Evolutionary conservation across 2,329 filamentous ascomycete species (phyloP).

Genomic region (Moelleriella libera): DNA sequence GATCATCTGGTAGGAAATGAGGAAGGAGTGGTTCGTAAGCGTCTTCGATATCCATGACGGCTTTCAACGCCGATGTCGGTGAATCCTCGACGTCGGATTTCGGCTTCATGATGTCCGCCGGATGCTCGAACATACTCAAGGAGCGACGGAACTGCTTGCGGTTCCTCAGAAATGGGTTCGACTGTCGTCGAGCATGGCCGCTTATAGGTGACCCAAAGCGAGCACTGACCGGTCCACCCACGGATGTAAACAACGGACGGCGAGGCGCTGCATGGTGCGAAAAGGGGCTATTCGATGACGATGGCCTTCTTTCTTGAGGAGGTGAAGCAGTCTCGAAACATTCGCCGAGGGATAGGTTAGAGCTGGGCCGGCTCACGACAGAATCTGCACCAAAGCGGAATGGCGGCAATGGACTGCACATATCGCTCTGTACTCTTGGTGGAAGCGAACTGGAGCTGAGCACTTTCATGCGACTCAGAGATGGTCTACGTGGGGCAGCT

Average conservation of each 20-base stretch:
- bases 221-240: conserved; percentile 35
- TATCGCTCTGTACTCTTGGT: conserved; percentile 45
- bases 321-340: conserved; percentile 67
- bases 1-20: conserved; percentile 68
- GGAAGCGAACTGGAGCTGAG: conserved; percentile 54
- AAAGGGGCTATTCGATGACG: conserved; percentile 46
- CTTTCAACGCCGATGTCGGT: conserved; percentile 39
- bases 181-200: conserved; percentile 56
- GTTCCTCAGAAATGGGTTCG: conserved; percentile 58
- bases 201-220: conserved; percentile 64
- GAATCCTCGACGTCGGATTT: conserved; percentile 45
- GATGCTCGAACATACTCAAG: conserved; percentile 94
- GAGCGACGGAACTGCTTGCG: conserved; percentile 85
- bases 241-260: conserved; percentile 50
- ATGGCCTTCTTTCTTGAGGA: conserved; percentile 50
- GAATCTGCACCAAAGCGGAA: conserved; percentile 55
- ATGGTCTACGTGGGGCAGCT: conserved; percentile 57
- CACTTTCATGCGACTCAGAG: conserved; percentile 60
- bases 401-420: conserved; percentile 41
- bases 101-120: conserved; percentile 73
- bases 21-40: conserved; percentile 61
- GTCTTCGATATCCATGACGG: conserved; percentile 76
- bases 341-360: conserved; percentile 54
- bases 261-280: conserved; percentile 41
- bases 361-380: conserved; percentile 13